Conservation (phyloP, 305 asterid species). For the Fraxinus nigra region DNA sequence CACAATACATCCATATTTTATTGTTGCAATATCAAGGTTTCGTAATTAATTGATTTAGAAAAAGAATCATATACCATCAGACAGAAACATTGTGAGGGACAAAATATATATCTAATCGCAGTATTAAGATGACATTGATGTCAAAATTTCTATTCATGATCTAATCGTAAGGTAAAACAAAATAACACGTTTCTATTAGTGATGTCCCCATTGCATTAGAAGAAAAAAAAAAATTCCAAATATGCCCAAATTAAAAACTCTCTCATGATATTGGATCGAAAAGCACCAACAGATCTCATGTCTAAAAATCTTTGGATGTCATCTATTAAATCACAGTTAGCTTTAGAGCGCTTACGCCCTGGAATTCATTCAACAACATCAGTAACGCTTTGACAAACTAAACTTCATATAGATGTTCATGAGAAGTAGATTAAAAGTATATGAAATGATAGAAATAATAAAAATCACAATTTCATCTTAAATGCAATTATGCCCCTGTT, state of each 20-base stretch:
- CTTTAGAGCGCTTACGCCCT: background rate
- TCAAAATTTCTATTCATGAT: background rate
- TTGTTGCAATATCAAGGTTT: background rate
- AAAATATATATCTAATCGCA: background rate
- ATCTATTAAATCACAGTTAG: background rate
- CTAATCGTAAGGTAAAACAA: background rate
- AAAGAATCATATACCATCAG: background rate
- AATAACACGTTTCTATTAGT: background rate
- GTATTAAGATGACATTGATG: background rate
- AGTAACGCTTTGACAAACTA: background rate
- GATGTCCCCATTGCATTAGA: background rate
- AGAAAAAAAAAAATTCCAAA: background rate
- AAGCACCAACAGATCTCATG: background rate
- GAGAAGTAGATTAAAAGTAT: too few relatives aligned
- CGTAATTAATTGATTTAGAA: background rate
- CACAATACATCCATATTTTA: background rate
- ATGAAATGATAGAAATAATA: too few relatives aligned
- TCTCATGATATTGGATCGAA: background rate
- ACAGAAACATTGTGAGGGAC: background rate
- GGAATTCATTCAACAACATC: background rate
- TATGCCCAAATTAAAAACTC: background rate
- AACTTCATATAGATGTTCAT: too few relatives aligned
- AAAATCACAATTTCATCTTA: too few relatives aligned
- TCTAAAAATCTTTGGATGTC: background rate
- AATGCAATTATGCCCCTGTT: too few relatives aligned